Conservation (phyloP, 192 early-diverging fungal genomes). For the Umbelopsis sp. region DNA sequence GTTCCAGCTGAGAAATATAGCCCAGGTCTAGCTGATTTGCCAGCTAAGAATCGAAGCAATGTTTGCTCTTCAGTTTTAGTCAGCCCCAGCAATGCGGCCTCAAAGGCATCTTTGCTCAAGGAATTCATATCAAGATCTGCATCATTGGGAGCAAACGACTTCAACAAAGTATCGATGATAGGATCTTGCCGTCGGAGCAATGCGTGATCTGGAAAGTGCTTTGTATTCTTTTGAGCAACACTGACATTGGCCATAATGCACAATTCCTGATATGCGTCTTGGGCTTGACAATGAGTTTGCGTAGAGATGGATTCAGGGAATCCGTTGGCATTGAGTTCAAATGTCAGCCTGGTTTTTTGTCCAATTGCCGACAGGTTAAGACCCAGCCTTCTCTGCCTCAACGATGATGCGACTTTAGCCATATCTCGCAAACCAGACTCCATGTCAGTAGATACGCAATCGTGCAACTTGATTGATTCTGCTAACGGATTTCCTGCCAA, state of each 20-base stretch:
- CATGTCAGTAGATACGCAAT: not conserved
- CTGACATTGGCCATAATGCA: conserved; percentile 25
- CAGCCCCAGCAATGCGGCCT: conserved; percentile 6
- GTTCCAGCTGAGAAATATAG: conserved; percentile 24
- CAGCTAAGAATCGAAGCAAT: not conserved
- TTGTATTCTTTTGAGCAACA: conserved; percentile 26
- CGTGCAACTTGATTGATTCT: conserved; percentile 9
- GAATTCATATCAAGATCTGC: conserved; percentile 3
- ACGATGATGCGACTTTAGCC: not conserved
- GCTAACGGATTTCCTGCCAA: not conserved
- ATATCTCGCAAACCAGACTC: not conserved
- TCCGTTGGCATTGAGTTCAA: conserved; percentile 3
- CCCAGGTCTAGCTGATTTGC: not conserved
- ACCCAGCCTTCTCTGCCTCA: not conserved
- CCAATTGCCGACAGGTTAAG: not conserved
- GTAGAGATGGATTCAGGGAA: conserved; percentile 1
- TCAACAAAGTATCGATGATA: conserved; percentile 21
- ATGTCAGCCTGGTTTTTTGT: conserved; percentile 5
- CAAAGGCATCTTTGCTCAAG: not conserved
- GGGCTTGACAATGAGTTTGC: not conserved
- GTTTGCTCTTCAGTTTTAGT: conserved; percentile 7
- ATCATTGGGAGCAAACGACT: conserved; percentile 2
- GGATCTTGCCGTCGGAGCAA: conserved; percentile 21
- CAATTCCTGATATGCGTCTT: conserved; percentile 21
- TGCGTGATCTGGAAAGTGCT: conserved; percentile 25